Evolutionary conservation across 306 rosid genomes (phyloP).

Genomic region (Macrotyloma uniflorum): DNA sequence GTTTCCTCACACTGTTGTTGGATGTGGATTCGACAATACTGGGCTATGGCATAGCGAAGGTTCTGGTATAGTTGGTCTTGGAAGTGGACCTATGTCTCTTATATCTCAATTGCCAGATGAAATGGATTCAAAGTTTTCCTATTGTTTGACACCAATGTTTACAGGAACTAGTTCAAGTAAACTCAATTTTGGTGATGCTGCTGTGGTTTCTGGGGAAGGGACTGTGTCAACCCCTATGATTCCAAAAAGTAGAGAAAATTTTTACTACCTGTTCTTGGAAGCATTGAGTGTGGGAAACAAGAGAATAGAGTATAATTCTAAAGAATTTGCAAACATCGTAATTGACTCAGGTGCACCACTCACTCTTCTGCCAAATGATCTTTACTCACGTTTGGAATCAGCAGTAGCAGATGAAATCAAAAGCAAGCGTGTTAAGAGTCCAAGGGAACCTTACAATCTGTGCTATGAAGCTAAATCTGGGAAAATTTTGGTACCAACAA

Average conservation of each 20-base stretch:
- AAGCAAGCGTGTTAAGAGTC: fast-evolving
- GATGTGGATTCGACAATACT: background rate
- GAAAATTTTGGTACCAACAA: background rate
- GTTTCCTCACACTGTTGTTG: background rate
- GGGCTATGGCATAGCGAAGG: background rate
- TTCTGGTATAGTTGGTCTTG: background rate
- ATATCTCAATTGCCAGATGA: background rate
- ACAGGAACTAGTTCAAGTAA: background rate
- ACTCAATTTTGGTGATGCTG: background rate
- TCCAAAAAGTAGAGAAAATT: fast-evolving
- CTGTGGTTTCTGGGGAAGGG: background rate
- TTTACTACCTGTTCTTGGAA: background rate
- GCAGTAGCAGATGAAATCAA: too few relatives aligned
- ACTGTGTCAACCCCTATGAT: background rate
- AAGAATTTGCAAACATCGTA: too few relatives aligned
- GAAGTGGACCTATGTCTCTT: background rate
- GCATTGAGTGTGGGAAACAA: too few relatives aligned
- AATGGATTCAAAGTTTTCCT: background rate
- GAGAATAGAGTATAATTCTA: too few relatives aligned
- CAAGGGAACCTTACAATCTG: fast-evolving
- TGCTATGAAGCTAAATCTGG: too few relatives aligned
- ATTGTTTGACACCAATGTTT: background rate
- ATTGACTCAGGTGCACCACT: too few relatives aligned
- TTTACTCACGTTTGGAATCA: too few relatives aligned
- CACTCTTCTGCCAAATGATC: too few relatives aligned